A percentile compares a stretch with the other conserved stretches of the same genome.
phyloP scores from a whole-genome alignment of 768 basidiomycete genomes.

The Lactarius deliciosus region DNA sequence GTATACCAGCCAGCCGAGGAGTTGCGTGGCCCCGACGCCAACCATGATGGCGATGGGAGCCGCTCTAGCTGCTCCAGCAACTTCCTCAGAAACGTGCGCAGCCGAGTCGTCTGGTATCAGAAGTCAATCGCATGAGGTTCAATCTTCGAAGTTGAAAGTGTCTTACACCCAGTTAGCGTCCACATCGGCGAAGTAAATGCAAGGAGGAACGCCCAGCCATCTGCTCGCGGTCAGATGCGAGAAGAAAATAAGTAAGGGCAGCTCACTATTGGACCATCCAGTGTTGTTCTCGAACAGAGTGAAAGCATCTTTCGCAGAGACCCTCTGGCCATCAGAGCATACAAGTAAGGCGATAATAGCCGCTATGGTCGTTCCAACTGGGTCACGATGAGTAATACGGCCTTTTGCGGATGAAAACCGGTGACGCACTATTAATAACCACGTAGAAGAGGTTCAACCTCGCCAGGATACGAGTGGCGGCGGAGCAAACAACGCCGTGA shows the following conservation, averaged over 20 bases:
- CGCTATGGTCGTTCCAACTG: slow-evolving; percentile 65
- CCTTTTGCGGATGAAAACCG: slow-evolving; percentile 2
- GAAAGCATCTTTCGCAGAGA: slow-evolving; percentile 69
- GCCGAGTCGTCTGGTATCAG: slow-evolving; percentile 63
- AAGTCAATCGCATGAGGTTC: slow-evolving; percentile 8
- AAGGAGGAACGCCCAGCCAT: slow-evolving; percentile 71
- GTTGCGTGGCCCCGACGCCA: slow-evolving; percentile 57
- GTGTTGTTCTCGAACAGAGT: slow-evolving; percentile 70
- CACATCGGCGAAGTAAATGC: slow-evolving; percentile 78
- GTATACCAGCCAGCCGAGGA: slow-evolving; percentile 63
- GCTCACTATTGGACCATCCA: slow-evolving; percentile 62
- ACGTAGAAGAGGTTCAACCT: slow-evolving; percentile 72
- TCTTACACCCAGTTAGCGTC: slow-evolving; percentile 73
- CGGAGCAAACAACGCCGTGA: slow-evolving; percentile 72
- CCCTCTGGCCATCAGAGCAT: slow-evolving; percentile 49
- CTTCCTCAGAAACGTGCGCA: slow-evolving; percentile 73
- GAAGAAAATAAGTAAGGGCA: background rate
- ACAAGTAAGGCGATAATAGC: slow-evolving; percentile 62
- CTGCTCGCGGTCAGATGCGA: slow-evolving; percentile 37
- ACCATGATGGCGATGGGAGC: slow-evolving; percentile 71
- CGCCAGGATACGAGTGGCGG: slow-evolving; percentile 63
- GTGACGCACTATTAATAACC: slow-evolving; percentile 54
- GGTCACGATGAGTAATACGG: background rate
- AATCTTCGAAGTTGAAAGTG: background rate
- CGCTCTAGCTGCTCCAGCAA: slow-evolving; percentile 57